Evolutionary conservation across 1,284 basidiomycete genomes (phyloP), one percentile per base, ranked within the genome.

Genomic region (Mycena citricolor): DNA sequence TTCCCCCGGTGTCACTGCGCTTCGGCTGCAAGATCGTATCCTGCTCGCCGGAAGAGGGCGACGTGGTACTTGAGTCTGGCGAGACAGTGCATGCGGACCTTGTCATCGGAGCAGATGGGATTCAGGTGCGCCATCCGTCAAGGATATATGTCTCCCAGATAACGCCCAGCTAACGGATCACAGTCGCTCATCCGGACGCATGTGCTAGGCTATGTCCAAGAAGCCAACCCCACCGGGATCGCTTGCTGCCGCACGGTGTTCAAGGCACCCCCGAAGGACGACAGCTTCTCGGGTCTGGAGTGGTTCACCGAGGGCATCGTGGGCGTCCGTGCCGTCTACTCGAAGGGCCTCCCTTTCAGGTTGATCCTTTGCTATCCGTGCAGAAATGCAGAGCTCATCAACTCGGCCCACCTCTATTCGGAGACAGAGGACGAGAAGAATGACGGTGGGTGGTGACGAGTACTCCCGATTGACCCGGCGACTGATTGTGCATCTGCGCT

Each of bases 31-130:
- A 42, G 17, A 37, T 48, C 3, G 4, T 36, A 3, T 23, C 11
- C 8, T 52, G 50, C 14, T 34, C 47, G 16, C 35, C 46, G 1
- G 46, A 44, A 6, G 35, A 29, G 5, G 50, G 42, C 11, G 42
- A 33, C 8, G 20, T 52, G 14, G 39, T 31, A 5, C 20, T 48
- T 28, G n/a, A n/a, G 3, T 36, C 14, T n/a, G 46, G 42, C 1
- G 25, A 52, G 23, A 34, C 40, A 11, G 17, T 47, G 3, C 23
- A 25, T 1, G 32, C 42, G 1, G 49, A 51, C 21, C 12, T 48
- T 14, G 30, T 52, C 6, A 22, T 52, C 20, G 50, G 50, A 5
- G 50, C 46, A 10, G 50, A 52, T 34, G 50, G 50, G 6, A 36
- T 45, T 17, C 29, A 52, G 21, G 50, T 52, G n/a, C 25, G 13